Base-by-base conservation (phyloP, 805 yeast genomes). In the Pichia phayaonensis region DNA sequence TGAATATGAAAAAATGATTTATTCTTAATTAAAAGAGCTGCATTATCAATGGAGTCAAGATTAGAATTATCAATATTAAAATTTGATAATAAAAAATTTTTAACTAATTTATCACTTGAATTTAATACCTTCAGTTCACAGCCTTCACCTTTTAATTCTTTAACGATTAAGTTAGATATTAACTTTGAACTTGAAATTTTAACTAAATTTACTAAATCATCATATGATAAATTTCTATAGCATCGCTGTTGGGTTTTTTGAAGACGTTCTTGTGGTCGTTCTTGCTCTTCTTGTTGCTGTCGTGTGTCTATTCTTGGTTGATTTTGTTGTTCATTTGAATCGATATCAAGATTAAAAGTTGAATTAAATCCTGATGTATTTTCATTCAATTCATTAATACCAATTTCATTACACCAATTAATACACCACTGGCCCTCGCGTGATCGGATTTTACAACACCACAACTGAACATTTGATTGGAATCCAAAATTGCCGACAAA, bases 351-450 rank as follows among this genome's bases (percentile, higher is more conserved):
- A 8, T 44, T 4, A 16, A 18, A 26, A 4, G 26, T 34, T 8
- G 42, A 21, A 21, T 45, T 20, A 13, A 45, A 16, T 16, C 26
- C 48, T 1, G 40, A 27, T 16, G 46, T 38, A 21, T 36, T 20
- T n/a, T 50, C 44, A 38, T 44, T 46, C 16, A 50, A 23, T 23
- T 50, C 53, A 41, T 47, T 45, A 5, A 58, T n/a, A 23, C 54
- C 29, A 7, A 62, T 53, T 16, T 65, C 60, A 45, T 72, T 74
- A 18, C 69, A 66, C 83, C 82, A 79, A 47, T 72, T 73, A n/a
- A 79, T 62, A 24, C 69, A 67, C 83, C 84, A 79, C 48, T 74
- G 78, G 7, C 82, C 82, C 46, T 72, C 68, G 15, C 72, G 62
- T 3, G 79, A 71, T 54, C 68, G 72, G 45, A 79, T 71, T 42